Base-by-base conservation (phyloP, 331 rosid genomes). In the Quercus phellos region DNA sequence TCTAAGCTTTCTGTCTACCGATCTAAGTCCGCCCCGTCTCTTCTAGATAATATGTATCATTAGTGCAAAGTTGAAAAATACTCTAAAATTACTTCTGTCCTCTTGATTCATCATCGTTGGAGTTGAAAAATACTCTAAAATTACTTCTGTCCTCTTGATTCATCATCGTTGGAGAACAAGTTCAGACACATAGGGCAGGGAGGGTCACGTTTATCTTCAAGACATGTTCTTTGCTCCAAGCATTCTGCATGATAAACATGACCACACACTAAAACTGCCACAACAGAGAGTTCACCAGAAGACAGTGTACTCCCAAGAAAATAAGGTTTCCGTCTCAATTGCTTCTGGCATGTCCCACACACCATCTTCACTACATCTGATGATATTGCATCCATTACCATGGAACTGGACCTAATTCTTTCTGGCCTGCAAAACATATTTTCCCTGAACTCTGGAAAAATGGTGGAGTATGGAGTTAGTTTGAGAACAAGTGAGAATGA, bases 181-280 rank as follows among this genome's bases (percentile, higher is more conserved):
- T 83, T 83, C 35, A 75, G 64, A 79, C 97, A 92, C 67, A 78
- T 9, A 0, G 97, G 94, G 69, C 99, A 95, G 5, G 90, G 73
- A 0, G 99, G 99, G 61, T 95, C 93, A 0, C 87, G 88, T 56
- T 75, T 80, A 74, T 91, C 93, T 75, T 90, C 91, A 7, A 71
- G 42, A 51, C 76, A 67, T 13, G 93, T 91, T 80, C 78, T 81
- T 77, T 84, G 87, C 85, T 95, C 99, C 79, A 95, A 88, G 81
- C 99, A 95, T 27, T 90, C 97, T 1, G 93, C 91, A 68, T 95
- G 99, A 81, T 85, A 95, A 78, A 85, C 85, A 74, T 95, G 99
- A 71, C 98, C 98, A 8, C 99, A 95, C 22, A 82, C 93, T 78
- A 95, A 81, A 60, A 93, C 92, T 21, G 97, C 97, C 80, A 89